Evolutionary conservation across 495 filamentous ascomycete genomes (phyloP).

Genomic region (Aspergillus taichungensis): DNA sequence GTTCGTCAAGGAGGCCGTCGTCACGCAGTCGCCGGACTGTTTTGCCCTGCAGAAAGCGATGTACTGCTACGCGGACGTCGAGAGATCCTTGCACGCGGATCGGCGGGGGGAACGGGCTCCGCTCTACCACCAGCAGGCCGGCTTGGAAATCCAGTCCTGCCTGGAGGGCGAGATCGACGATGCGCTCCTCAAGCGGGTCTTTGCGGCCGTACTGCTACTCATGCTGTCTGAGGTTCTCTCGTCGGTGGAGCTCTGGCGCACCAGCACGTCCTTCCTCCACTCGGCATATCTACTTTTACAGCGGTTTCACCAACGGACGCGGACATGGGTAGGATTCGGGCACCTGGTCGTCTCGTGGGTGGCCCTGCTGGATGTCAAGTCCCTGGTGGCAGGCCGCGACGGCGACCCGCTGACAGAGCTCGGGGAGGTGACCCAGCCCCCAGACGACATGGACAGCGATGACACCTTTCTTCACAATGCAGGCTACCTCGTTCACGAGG

Average conservation of each 20-base stretch:
- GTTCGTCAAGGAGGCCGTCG: conserved; percentile 20
- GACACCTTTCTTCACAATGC: conserved; percentile 18
- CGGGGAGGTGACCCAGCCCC: conserved; percentile 9
- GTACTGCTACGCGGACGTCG: conserved; percentile 31
- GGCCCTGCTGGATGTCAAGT: conserved; percentile 31
- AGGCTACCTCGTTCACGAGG: conserved; percentile 25
- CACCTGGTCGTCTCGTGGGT: conserved; percentile 28
- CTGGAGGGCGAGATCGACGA: conserved; percentile 22
- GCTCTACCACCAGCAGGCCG: conserved; percentile 25
- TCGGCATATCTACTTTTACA: conserved; percentile 28
- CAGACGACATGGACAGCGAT: conserved; percentile 6
- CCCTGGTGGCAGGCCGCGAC: conserved; percentile 33
- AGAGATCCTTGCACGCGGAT: conserved; percentile 22
- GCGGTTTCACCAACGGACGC: conserved; percentile 23
- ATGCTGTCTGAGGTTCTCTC: conserved; percentile 35
- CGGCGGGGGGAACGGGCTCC: conserved; percentile 25
- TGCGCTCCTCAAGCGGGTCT: conserved; percentile 17
- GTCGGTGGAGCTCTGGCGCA: conserved; percentile 17
- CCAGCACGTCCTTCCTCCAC: conserved; percentile 27
- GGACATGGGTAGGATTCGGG: conserved; percentile 22
- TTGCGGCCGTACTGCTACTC: conserved; percentile 26
- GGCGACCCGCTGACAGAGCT: conserved; percentile 30
- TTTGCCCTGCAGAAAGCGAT: conserved; percentile 23
- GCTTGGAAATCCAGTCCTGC: conserved; percentile 26
- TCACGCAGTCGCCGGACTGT: conserved; percentile 19